A percentile compares a stretch with the other conserved stretches of the same genome.
phyloP scores from a whole-genome alignment of 768 basidiomycete genomes.

The Boletus vermiculosoides region DNA sequence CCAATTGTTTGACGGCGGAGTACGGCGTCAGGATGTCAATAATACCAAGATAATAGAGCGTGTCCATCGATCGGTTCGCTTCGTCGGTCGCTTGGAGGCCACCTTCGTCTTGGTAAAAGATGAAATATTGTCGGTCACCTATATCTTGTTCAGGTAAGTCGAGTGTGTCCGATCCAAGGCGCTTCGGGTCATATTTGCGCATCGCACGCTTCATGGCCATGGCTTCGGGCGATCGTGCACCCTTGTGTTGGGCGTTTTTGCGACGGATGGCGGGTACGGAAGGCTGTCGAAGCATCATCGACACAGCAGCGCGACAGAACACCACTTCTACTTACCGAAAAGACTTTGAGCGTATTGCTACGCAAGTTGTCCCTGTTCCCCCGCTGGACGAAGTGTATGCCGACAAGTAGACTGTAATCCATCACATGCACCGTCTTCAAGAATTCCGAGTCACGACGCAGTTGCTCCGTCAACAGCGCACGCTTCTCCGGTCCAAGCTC shows the following conservation, averaged over 20 bases:
- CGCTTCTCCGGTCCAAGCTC: constrained; percentile 97
- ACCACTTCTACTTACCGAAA: constrained; percentile 61
- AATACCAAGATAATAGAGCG: constrained; percentile 91
- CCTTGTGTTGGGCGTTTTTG: constrained; percentile 59
- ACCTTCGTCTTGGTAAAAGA: constrained; percentile 97
- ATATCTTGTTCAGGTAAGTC: constrained; percentile 64
- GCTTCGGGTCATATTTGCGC: constrained; percentile 76
- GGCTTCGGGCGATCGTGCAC: constrained; percentile 64
- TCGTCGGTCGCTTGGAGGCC: constrained; percentile 91
- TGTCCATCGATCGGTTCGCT: constrained; percentile 64
- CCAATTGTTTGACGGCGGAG: constrained; percentile 67
- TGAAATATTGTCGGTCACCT: constrained; percentile 60
- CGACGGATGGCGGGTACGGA: constrained; percentile 63
- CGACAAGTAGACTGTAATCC: constrained; percentile 95
- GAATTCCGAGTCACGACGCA: constrained; percentile 84
- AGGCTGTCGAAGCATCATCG: constrained; percentile 46
- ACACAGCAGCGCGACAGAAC: neutral
- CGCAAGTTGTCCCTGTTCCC: constrained; percentile 93
- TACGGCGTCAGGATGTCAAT: constrained; percentile 98
- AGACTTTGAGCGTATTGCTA: constrained; percentile 87
- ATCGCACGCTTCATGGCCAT: constrained; percentile 84
- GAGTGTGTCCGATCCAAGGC: constrained; percentile 51
- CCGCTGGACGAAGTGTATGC: constrained; percentile 86
- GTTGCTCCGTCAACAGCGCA: constrained; percentile 86
- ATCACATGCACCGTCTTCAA: constrained; percentile 83